Percentiles rank a stretch among this genome's conserved stretches.
Evolutionary conservation across 2,329 filamentous ascomycete genomes (phyloP).

Genomic region (Aspergillus thermomutatus): DNA sequence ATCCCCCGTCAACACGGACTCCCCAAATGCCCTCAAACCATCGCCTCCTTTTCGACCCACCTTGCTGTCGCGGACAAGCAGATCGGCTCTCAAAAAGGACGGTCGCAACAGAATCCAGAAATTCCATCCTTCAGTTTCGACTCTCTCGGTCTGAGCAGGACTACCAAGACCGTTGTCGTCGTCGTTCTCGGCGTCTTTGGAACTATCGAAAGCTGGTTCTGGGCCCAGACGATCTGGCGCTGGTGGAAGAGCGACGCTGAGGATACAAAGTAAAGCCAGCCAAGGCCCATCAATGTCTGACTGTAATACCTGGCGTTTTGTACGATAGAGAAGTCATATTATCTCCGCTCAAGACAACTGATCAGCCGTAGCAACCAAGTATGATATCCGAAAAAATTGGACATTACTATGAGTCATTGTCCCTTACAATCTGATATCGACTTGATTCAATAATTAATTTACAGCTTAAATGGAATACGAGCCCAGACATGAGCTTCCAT

Average conservation of each 20-base stretch:
- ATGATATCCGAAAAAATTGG: background rate
- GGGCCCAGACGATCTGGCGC: constrained; percentile 23
- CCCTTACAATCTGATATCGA: too few relatives aligned
- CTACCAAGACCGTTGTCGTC: constrained; percentile 25
- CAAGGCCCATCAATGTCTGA: background rate
- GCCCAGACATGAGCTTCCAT: background rate
- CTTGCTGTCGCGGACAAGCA: background rate
- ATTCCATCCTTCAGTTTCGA: constrained; percentile 16
- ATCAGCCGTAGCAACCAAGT: background rate
- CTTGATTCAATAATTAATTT: background rate
- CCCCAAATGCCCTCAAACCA: background rate
- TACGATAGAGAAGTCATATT: background rate
- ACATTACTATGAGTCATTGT: background rate
- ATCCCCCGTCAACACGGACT: background rate
- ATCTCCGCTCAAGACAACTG: background rate
- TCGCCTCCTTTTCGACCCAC: background rate
- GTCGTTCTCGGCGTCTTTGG: constrained; percentile 27
- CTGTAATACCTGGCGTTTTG: background rate
- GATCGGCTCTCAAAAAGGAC: background rate
- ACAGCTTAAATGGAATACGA: background rate
- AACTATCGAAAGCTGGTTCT: constrained; percentile 35
- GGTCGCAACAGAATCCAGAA: background rate
- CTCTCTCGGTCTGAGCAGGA: constrained; percentile 27
- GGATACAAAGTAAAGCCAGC: background rate
- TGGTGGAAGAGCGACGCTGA: constrained; percentile 17